Percentiles rank a stretch among this genome's conserved stretches.
phyloP scores from a whole-genome alignment of 179 eudicot species.

The Vitellaria paradoxa region DNA sequence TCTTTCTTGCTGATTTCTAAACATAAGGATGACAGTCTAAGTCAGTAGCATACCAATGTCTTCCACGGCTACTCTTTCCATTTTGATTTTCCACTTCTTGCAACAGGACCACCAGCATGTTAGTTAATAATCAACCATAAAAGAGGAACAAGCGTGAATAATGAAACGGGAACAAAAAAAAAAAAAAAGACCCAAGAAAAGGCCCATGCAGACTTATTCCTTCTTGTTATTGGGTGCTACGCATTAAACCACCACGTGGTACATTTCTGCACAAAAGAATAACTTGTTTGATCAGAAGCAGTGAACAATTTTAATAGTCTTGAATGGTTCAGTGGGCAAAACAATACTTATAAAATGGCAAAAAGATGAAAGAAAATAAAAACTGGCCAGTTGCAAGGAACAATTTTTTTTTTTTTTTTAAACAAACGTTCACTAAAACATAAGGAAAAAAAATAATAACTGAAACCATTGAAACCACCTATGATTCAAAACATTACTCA shows the following conservation, averaged over 20 bases:
- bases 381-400: not conserved
- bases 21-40: slow-evolving; percentile 24
- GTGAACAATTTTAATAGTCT: not conserved
- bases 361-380: not conserved
- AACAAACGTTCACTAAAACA: not conserved
- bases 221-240: slow-evolving; percentile 74
- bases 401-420: not conserved
- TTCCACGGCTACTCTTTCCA: slow-evolving; percentile 16
- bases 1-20: slow-evolving; percentile 19
- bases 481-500: not conserved
- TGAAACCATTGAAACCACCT: not conserved
- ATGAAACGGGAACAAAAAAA: slow-evolving; percentile 10
- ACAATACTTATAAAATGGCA: not conserved
- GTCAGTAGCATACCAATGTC: slow-evolving; percentile 37
- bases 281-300: not conserved
- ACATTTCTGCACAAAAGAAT: slow-evolving; percentile 48
- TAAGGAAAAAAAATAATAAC: not conserved
- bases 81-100: not conserved
- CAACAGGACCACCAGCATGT: slow-evolving; percentile 27
- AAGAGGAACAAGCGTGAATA: slow-evolving; percentile 18
- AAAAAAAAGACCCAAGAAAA: not conserved
- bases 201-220: slow-evolving; percentile 30
- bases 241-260: slow-evolving; percentile 67
- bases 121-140: slow-evolving; percentile 47
- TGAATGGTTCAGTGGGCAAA: not conserved